Evolutionary conservation across 2,329 filamentous ascomycete species (phyloP).

Genomic region (Aspergillus hiratsukae): DNA sequence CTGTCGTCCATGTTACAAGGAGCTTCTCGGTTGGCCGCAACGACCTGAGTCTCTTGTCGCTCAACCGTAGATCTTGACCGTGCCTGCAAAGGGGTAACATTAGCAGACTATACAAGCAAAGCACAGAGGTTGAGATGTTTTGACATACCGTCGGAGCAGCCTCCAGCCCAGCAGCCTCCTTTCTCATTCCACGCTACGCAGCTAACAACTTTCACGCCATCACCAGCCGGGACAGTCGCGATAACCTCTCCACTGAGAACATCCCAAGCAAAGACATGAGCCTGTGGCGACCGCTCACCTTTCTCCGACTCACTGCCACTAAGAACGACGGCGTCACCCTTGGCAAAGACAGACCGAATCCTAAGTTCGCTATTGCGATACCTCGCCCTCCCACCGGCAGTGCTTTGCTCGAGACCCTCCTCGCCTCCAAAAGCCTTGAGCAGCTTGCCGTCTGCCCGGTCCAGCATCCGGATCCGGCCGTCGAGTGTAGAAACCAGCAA

Average conservation of each 20-base stretch:
- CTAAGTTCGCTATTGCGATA: conserved; percentile 65
- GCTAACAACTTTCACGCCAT: conserved; percentile 40
- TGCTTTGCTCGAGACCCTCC: conserved; percentile 8
- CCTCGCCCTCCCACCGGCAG: neutral
- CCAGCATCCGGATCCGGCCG: conserved; percentile 72
- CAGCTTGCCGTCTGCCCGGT: conserved; percentile 67
- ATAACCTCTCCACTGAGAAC: conserved; percentile 66
- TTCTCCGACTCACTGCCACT: conserved; percentile 67
- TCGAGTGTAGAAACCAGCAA: conserved; percentile 73
- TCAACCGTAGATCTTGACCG: conserved; percentile 2
- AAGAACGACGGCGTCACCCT: conserved; percentile 71
- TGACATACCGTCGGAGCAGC: conserved; percentile 39
- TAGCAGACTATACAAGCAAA: neutral
- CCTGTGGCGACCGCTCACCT: conserved; percentile 17
- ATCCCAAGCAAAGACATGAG: conserved; percentile 66
- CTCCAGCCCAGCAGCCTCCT: conserved; percentile 36
- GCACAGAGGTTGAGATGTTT: neutral
- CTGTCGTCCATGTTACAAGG: neutral
- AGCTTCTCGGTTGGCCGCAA: neutral
- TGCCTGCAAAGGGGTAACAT: neutral
- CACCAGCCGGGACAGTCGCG: conserved; percentile 51
- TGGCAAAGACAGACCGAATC: conserved; percentile 71
- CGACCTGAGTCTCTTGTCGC: neutral
- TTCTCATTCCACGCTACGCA: conserved; percentile 45
- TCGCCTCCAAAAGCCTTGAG: conserved; percentile 64